phyloP scores from a whole-genome alignment of 768 basidiomycete species.

The Chalciporus pseudorubinellus region DNA sequence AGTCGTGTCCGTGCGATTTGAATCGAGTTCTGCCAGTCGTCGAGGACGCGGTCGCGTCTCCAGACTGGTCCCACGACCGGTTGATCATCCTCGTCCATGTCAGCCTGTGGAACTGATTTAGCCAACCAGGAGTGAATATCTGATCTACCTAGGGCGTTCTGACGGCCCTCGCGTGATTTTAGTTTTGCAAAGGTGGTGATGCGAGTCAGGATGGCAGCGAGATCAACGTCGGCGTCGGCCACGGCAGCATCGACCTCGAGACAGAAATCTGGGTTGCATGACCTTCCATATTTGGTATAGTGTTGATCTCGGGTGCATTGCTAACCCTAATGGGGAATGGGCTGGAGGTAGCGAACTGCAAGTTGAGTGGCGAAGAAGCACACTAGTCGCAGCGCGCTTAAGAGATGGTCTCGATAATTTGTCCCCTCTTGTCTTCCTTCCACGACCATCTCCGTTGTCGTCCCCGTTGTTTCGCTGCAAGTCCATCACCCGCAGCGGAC shows the following conservation, averaged over 20 bases:
- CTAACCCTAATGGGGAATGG: not conserved
- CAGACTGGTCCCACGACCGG: constrained; percentile 35
- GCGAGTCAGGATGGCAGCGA: constrained; percentile 34
- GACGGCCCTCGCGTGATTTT: constrained; percentile 44
- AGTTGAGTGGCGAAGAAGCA: not conserved
- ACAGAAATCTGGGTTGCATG: not conserved
- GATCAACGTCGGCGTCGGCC: not conserved
- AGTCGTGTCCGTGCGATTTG: constrained; percentile 51
- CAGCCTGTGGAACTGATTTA: constrained; percentile 34
- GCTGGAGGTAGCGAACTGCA: constrained; percentile 7
- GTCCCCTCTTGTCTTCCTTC: constrained; percentile 4
- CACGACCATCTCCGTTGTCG: constrained; percentile 4
- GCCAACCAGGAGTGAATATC: constrained; percentile 68
- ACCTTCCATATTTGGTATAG: not conserved
- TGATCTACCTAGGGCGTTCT: constrained; percentile 35
- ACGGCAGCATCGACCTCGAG: not conserved
- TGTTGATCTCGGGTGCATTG: not conserved
- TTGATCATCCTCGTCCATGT: constrained; percentile 32
- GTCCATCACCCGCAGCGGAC: not conserved
- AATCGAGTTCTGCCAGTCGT: constrained; percentile 55
- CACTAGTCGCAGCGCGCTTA: constrained; percentile 1
- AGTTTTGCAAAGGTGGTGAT: constrained; percentile 45
- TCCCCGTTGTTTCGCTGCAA: not conserved
- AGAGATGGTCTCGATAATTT: constrained; percentile 4
- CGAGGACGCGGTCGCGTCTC: constrained; percentile 52